phyloP scores from a whole-genome alignment of 176 grass and related monocot genomes.

The Aegilops speltoides region DNA sequence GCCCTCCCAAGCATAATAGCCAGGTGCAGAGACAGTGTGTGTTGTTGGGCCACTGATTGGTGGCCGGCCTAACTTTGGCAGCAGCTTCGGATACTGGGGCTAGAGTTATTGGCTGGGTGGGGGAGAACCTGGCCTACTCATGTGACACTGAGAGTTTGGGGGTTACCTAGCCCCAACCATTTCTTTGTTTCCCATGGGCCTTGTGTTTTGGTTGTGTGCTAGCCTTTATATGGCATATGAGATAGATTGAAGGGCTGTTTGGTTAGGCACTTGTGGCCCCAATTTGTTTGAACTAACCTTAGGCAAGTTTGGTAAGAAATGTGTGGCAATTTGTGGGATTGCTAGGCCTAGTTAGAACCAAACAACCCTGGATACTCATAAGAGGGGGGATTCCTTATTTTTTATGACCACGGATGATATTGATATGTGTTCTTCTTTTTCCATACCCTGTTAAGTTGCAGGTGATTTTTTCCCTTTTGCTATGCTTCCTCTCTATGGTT shows the following conservation, averaged over 20 bases:
- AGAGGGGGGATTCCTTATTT: neutral
- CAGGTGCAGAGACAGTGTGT: neutral
- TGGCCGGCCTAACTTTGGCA: slow-evolving; percentile 23
- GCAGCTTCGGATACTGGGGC: slow-evolving; percentile 18
- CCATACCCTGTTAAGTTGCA: neutral
- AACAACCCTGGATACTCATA: neutral
- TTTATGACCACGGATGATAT: neutral
- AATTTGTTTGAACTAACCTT: neutral
- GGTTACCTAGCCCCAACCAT: slow-evolving; percentile 10
- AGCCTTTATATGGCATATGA: slow-evolving; percentile 28
- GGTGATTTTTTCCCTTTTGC: neutral
- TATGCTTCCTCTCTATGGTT: neutral
- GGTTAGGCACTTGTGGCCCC: neutral
- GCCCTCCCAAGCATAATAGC: neutral
- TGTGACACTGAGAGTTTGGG: slow-evolving; percentile 19
- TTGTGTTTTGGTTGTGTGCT: slow-evolving; percentile 14
- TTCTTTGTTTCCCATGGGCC: slow-evolving; percentile 23
- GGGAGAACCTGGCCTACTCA: slow-evolving; percentile 21
- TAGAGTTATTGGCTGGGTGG: slow-evolving; percentile 29
- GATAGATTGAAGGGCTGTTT: neutral
- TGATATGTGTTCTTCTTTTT: neutral
- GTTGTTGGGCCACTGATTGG: slow-evolving; percentile 30
- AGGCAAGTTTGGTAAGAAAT: neutral
- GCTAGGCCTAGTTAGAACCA: neutral
- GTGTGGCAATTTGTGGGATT: neutral